phyloP scores from a whole-genome alignment of 2,329 filamentous ascomycete genomes.

The Clonostachys rosea region DNA sequence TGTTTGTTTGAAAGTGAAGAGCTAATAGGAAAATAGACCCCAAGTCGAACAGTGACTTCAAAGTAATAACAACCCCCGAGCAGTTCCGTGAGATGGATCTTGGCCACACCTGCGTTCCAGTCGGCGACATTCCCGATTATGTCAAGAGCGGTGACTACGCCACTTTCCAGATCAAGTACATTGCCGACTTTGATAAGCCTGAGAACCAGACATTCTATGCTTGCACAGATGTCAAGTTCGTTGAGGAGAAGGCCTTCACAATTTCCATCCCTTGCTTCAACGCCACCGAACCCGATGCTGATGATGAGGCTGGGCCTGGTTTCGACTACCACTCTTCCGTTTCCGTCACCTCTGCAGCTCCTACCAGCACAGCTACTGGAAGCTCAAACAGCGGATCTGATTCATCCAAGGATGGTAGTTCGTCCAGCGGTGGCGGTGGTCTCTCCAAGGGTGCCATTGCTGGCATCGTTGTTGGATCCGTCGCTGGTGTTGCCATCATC shows the following conservation, averaged over 20 bases:
- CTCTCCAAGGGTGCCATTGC: slow-evolving; percentile 69
- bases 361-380: neutral
- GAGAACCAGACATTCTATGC: slow-evolving; percentile 41
- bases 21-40: slow-evolving; percentile 22
- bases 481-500: slow-evolving; percentile 58
- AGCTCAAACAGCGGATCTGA: slow-evolving; percentile 3
- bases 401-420: slow-evolving; percentile 7
- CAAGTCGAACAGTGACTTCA: slow-evolving; percentile 30
- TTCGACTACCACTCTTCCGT: slow-evolving; percentile 4
- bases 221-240: slow-evolving; percentile 41
- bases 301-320: slow-evolving; percentile 4
- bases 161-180: slow-evolving; percentile 44
- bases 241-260: slow-evolving; percentile 25
- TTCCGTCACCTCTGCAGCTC: slow-evolving; percentile 1
- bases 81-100: slow-evolving; percentile 31
- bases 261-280: slow-evolving; percentile 36
- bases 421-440: slow-evolving; percentile 15
- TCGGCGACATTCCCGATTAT: slow-evolving; percentile 23
- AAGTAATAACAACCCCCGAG: slow-evolving; percentile 25
- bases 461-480: slow-evolving; percentile 66
- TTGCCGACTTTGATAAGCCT: slow-evolving; percentile 33
- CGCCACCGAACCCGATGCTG: slow-evolving; percentile 22
- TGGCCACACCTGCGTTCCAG: slow-evolving; percentile 38
- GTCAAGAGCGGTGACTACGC: slow-evolving; percentile 35
- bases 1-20: neutral